These are phyloP conservation scores for Lasiodiplodia sp. DNA, from an alignment of 2,329 filamentous ascomycete genomes.

Conservation along the genomic window DNA sequence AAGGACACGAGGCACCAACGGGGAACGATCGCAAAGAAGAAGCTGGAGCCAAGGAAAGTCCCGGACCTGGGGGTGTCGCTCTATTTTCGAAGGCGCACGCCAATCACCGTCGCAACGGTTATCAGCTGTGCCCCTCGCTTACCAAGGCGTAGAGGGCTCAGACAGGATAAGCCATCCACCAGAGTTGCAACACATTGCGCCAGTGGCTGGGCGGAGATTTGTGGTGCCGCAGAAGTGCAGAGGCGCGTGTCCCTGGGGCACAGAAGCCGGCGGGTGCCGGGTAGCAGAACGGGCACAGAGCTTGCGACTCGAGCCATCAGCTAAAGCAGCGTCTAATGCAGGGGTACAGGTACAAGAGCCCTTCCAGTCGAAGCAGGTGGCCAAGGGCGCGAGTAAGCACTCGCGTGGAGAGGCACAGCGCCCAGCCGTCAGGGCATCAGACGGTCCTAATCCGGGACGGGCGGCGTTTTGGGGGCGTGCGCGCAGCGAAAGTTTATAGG, in stretches of 20 bases:
- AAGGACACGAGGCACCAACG: constrained; percentile 26
- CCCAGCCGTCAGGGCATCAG: constrained; percentile 4
- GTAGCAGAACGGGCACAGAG: background rate
- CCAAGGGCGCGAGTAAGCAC: constrained; percentile 19
- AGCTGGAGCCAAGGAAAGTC: constrained; percentile 23
- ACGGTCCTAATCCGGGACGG: constrained; percentile 3
- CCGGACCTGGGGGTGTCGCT: constrained; percentile 6
- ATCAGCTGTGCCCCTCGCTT: constrained; percentile 30
- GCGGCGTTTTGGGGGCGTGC: constrained; percentile 21
- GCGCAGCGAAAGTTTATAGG: constrained; percentile 11
- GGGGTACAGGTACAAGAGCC: constrained; percentile 18
- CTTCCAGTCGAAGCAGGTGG: constrained; percentile 14
- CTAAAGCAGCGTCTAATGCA: constrained; percentile 22
- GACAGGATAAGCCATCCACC: constrained; percentile 14
- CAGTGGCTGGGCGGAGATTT: constrained; percentile 27
- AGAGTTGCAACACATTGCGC: constrained; percentile 21
- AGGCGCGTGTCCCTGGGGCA: constrained; percentile 13
- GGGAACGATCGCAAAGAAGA: constrained; percentile 28
- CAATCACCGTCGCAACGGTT: constrained; percentile 27
- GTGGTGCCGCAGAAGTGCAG: constrained; percentile 19
- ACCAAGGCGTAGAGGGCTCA: constrained; percentile 9
- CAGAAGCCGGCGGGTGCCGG: background rate
- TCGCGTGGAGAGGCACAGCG: constrained; percentile 19
- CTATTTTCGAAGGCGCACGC: constrained; percentile 19
- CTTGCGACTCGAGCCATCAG: constrained; percentile 22